Conservation (phyloP, 768 basidiomycete genomes). For the Phaeotremella skinneri region DNA sequence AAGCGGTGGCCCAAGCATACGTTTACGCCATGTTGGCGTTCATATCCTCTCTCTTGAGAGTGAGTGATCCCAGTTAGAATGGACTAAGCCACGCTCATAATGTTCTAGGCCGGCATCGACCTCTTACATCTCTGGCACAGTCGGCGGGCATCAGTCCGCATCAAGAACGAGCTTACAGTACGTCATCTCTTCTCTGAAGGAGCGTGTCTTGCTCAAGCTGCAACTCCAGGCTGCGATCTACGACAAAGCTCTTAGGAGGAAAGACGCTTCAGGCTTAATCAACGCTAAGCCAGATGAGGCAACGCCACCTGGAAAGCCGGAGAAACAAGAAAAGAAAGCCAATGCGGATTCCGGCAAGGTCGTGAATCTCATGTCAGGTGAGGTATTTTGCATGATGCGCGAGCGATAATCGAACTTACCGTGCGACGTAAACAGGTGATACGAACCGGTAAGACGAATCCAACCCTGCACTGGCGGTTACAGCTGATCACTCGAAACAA, state of each 20-base stretch:
- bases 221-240: conserved; percentile 59
- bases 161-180: conserved; percentile 67
- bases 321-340: conserved; percentile 38
- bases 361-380: conserved; percentile 75
- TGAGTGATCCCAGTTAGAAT: conserved; percentile 12
- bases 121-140: conserved; percentile 60
- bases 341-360: conserved; percentile 88
- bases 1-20: conserved; percentile 64
- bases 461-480: background rate
- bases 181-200: background rate
- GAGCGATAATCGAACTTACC: conserved; percentile 9
- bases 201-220: background rate
- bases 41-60: conserved; percentile 61
- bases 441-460: conserved; percentile 12
- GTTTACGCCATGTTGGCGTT: conserved; percentile 77
- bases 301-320: conserved; percentile 48
- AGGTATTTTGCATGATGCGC: conserved; percentile 4
- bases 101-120: conserved; percentile 36
- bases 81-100: background rate
- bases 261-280: conserved; percentile 76
- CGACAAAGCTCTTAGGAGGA: conserved; percentile 77
- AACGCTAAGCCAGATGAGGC: conserved; percentile 22
- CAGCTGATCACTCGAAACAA: background rate
- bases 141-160: conserved; percentile 69
- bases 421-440: conserved; percentile 37